These are phyloP conservation scores for Benincasa hispida DNA, from an alignment of 306 rosid genomes.

Conservation along the genomic window DNA sequence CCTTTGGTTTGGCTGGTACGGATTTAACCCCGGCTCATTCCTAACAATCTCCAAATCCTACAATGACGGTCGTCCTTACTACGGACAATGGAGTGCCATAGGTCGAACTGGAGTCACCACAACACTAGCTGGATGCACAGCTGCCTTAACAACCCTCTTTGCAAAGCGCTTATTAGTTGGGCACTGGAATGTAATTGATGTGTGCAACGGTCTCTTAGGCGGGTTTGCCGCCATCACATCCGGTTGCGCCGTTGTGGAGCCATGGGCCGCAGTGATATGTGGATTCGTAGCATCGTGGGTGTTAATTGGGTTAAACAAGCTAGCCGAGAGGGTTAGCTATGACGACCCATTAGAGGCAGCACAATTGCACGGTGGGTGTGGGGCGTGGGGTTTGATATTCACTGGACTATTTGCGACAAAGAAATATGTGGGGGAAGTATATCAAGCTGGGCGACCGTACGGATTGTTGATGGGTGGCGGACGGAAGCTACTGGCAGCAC, in stretches of 20 bases:
- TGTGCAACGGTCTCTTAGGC: constrained; percentile 64
- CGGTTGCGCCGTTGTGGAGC: constrained; percentile 68
- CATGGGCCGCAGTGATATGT: constrained; percentile 66
- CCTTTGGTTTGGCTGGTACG: constrained; percentile 87
- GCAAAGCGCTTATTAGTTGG: constrained; percentile 52
- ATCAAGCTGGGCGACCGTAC: constrained; percentile 24
- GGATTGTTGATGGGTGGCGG: constrained; percentile 71
- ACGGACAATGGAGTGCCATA: constrained; percentile 80
- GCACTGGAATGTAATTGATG: constrained; percentile 71
- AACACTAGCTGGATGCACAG: constrained; percentile 61
- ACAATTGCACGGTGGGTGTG: constrained; percentile 75
- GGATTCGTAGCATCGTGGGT: constrained; percentile 70
- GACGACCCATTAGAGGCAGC: constrained; percentile 80
- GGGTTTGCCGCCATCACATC: constrained; percentile 74
- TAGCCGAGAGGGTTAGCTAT: constrained; percentile 32
- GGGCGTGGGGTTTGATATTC: constrained; percentile 69
- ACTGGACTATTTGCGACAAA: constrained; percentile 49
- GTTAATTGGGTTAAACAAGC: constrained; percentile 37
- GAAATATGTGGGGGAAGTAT: constrained; percentile 42
- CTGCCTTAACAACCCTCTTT: constrained; percentile 55
- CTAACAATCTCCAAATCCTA: constrained; percentile 34
- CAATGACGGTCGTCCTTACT: constrained; percentile 11
- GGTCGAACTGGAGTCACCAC: constrained; percentile 80
- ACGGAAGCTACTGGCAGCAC: constrained; percentile 49
- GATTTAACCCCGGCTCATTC: constrained; percentile 75